Evolutionary conservation across 345 rosid genomes (phyloP).

Genomic region (Syzygium aqueum): DNA sequence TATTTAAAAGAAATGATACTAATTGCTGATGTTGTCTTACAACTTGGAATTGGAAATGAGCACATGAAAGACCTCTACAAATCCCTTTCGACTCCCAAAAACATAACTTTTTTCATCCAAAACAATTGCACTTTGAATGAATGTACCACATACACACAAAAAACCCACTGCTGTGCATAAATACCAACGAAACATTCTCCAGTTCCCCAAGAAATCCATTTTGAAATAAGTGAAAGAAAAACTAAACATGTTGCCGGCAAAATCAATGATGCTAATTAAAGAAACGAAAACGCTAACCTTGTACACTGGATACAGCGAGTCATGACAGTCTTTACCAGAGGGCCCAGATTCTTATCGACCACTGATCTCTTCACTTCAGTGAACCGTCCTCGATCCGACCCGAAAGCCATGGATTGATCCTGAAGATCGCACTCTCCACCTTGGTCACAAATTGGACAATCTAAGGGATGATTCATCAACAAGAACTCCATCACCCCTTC

Average conservation of each 20-base stretch:
- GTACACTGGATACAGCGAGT: conserved; percentile 99
- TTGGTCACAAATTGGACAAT: conserved; percentile 97
- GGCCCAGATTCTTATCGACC: conserved; percentile 97
- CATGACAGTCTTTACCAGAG: conserved; percentile 98
- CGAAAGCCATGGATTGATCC: conserved; percentile 99
- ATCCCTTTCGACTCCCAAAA: background rate
- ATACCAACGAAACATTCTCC: background rate
- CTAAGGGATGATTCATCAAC: conserved; percentile 96
- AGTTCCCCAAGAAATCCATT: background rate
- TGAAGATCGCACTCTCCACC: conserved; percentile 99
- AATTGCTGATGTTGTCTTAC: background rate
- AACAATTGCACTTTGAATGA: background rate
- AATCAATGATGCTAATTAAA: background rate
- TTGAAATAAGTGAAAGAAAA: background rate
- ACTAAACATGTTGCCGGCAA: background rate
- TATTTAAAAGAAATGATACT: background rate
- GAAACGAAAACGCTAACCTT: conserved; percentile 35
- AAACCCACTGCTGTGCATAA: background rate
- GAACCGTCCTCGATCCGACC: conserved; percentile 96
- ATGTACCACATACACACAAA: background rate
- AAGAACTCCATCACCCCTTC: conserved; percentile 99
- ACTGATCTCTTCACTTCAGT: conserved; percentile 96
- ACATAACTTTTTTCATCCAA: background rate
- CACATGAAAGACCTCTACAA: background rate
- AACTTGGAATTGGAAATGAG: background rate